phyloP scores from a whole-genome alignment of 768 basidiomycete species.

The Russula emetica region DNA sequence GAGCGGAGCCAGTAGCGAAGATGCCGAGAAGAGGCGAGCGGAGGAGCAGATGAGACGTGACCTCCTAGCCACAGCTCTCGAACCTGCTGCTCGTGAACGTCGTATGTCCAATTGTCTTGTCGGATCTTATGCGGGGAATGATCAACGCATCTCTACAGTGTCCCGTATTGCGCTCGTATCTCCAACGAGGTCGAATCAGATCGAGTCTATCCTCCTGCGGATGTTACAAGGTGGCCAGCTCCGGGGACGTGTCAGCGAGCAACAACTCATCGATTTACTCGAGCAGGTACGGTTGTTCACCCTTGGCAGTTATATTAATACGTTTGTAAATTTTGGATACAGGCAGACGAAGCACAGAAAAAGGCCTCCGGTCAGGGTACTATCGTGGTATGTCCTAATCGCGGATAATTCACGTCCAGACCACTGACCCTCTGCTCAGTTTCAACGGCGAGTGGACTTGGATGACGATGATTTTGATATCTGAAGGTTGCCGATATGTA shows the following conservation, averaged over 20 bases:
- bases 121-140: neutral
- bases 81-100: slow-evolving; percentile 27
- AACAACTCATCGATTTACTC: slow-evolving; percentile 77
- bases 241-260: slow-evolving; percentile 68
- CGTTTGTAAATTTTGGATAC: slow-evolving; percentile 7
- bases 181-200: slow-evolving; percentile 72
- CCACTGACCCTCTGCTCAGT: slow-evolving; percentile 6
- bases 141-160: slow-evolving; percentile 44
- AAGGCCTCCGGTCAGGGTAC: slow-evolving; percentile 37
- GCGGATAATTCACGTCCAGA: neutral
- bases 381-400: slow-evolving; percentile 37
- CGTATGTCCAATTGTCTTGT: slow-evolving; percentile 10
- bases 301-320: neutral
- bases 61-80: slow-evolving; percentile 35
- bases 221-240: slow-evolving; percentile 86
- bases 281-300: slow-evolving; percentile 61
- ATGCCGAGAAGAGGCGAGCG: slow-evolving; percentile 40
- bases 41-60: slow-evolving; percentile 77
- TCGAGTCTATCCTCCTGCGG: slow-evolving; percentile 70
- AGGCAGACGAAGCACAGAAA: slow-evolving; percentile 45
- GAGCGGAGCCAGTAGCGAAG: slow-evolving; percentile 49
- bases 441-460: slow-evolving; percentile 31
- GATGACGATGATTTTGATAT: slow-evolving; percentile 36
- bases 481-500: slow-evolving; percentile 19
- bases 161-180: slow-evolving; percentile 85